Base-by-base conservation (phyloP, 1,139 yeast genomes). In the Hansenula sp. region DNA sequence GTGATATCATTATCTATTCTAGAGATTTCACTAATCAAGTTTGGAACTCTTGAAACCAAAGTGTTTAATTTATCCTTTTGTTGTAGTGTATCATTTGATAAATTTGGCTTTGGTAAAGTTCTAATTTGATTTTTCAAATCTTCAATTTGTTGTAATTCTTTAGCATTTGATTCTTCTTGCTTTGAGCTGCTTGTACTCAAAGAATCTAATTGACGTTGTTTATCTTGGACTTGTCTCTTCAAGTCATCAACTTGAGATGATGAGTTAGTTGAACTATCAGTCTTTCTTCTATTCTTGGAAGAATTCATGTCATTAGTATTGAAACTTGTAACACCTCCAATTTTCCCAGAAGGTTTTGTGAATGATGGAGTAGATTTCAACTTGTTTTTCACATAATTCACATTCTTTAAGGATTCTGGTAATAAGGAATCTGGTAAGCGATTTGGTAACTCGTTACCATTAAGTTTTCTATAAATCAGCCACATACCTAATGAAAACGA, bases 401-500 rank as follows among this genome's bases (percentile, higher is more conserved):
- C 51, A 34, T 69, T 75, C 55, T 80, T 79, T 26, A 86, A 77
- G 8, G 96, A 85, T 3, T 95, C 84, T 11, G 92, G 92, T 26
- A 82, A 66, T 50, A 84, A 69, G 48, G 82, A 85, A 5, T 86
- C 82, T 8, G 92, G 92, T 43, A 84, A 66, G 45, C 77, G 67
- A 41, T 69, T 69, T 17, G 97, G 97, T 42, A 88, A 65, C 29
- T 85, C 84, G 51, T 76, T 73, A 0, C 90, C 90, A 55, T 82
- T 83, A 56, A 84, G 65, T 50, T 86, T 71, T 60, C 89, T 73
- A 61, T 84, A 84, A 29, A 84, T 86, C 49, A 84, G 68, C 65
- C 85, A 90, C 94, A 84, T 84, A 26, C 92, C 92, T 27, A 84
- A 81, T 0, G 90, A 80, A 63, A 84, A 84, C 52, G 82, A 87